phyloP scores from a whole-genome alignment of 2,329 filamentous ascomycete species.

The Fusarium verrucosum region DNA sequence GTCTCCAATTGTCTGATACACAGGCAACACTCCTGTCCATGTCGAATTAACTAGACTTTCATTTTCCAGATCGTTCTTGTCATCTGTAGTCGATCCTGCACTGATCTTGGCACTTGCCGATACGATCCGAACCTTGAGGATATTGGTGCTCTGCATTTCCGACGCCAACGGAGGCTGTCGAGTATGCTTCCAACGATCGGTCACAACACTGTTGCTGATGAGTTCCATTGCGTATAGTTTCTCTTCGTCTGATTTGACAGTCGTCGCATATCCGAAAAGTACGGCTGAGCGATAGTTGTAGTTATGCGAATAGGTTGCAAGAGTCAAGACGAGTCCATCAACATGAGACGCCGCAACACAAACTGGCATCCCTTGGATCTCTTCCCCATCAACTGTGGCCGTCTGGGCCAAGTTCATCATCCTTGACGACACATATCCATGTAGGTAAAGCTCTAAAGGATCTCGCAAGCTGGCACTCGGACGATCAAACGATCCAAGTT shows the following conservation, averaged over 20 bases:
- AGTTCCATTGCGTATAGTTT: constrained; percentile 81
- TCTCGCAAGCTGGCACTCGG: constrained; percentile 71
- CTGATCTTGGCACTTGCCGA: constrained; percentile 81
- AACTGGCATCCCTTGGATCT: constrained; percentile 68
- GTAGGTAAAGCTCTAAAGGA: constrained; percentile 79
- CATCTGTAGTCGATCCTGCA: constrained; percentile 68
- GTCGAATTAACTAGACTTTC: constrained; percentile 53
- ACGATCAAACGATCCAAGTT: constrained; percentile 75
- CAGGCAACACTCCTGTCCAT: constrained; percentile 69
- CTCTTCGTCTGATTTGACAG: constrained; percentile 74
- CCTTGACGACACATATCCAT: constrained; percentile 83
- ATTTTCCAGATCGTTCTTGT: constrained; percentile 59
- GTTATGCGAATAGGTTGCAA: constrained; percentile 82
- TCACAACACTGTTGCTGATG: constrained; percentile 79
- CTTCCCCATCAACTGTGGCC: not conserved
- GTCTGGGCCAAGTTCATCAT: constrained; percentile 70
- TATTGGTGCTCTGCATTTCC: constrained; percentile 79
- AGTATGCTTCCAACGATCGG: constrained; percentile 73
- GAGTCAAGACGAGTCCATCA: constrained; percentile 80
- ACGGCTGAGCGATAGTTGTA: constrained; percentile 88
- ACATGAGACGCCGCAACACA: constrained; percentile 77
- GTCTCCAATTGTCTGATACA: constrained; percentile 70
- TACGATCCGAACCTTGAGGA: constrained; percentile 74
- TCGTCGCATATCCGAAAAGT: constrained; percentile 75
- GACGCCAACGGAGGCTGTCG: constrained; percentile 75